Base-by-base conservation (phyloP, 2,329 filamentous ascomycete species). In the Elsinoe australis region DNA sequence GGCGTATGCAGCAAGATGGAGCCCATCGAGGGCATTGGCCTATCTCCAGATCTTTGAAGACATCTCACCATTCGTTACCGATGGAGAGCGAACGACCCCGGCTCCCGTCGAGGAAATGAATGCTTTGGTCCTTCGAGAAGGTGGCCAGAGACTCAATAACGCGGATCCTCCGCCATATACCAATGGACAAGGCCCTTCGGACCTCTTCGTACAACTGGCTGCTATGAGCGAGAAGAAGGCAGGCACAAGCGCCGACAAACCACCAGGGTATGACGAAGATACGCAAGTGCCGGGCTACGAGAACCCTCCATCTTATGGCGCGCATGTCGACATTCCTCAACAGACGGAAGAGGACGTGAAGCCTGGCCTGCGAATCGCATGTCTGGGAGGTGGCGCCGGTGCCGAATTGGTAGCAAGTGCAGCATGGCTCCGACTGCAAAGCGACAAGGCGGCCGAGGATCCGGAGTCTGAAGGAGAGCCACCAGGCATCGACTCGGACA, bases 1-100 rank as follows among this genome's bases (percentile, higher is more conserved):
- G 52, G 85, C 84, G 7, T 98, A 98, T 69, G 87, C 87, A 6
- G 78, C 87, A 47, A 72, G 92, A 57, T 98, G 90, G 89, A 95
- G 88, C 65, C 86, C 90, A 1, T 84, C 85, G 46, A 75, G 92
- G 47, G 85, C 88, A 0, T 68, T 96, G 46, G 87, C 83, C 53
- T 96, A 96, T 66, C 71, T 79, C n/a, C 70, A 74, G n/a, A 61
- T 82, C 12, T 71, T 82, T 18, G 60, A 57, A 52, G 53, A 66
- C 59, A 48, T 68, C 55, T 56, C 56, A 33, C 55, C 61, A 6
- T 52, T 51, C 12, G 9, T 53, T 12, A 33, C 32, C 42, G 22
- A 44, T 47, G 8, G 34, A 8, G 22, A 39, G 18, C 39, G 39
- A 14, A 44, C 39, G 3, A 44, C 39, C 14, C 39, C 39, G 4